Percentiles rank a stretch among this genome's conserved stretches.
phyloP scores from a whole-genome alignment of 1,139 yeast genomes.

The Scheffersomyces illinoinensis region DNA sequence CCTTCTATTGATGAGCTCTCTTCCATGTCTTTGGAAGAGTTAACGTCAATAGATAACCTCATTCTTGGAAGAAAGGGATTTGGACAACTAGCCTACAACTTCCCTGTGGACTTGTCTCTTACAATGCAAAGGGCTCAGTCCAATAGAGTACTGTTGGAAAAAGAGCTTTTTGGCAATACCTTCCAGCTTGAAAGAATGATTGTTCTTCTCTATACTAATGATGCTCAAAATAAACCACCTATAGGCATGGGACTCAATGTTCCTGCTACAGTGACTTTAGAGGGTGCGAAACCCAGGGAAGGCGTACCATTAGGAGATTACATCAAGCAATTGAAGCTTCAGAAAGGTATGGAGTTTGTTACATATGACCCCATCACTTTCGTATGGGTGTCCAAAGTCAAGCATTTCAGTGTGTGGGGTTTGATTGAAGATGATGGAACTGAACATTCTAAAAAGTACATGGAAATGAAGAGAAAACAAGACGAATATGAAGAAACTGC shows the following conservation, averaged over 20 bases:
- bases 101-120: constrained; percentile 69
- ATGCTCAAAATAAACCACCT: constrained; percentile 50
- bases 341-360: constrained; percentile 70
- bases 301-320: constrained; percentile 27
- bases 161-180: constrained; percentile 54
- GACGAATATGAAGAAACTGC: constrained; percentile 24
- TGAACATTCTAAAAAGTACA: constrained; percentile 45
- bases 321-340: constrained; percentile 51
- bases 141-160: constrained; percentile 25
- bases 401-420: constrained; percentile 96
- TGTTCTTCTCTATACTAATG: constrained; percentile 69
- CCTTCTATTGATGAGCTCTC: constrained; percentile 64
- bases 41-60: constrained; percentile 63
- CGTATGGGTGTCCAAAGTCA: constrained; percentile 78
- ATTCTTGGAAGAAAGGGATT: constrained; percentile 72
- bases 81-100: constrained; percentile 73
- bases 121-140: constrained; percentile 28
- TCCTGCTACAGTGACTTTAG: constrained; percentile 81
- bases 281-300: constrained; percentile 54
- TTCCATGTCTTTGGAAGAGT: constrained; percentile 47
- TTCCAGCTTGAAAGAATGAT: constrained; percentile 58
- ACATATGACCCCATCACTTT: constrained; percentile 80
- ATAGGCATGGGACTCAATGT: constrained; percentile 77
- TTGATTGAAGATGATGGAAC: constrained; percentile 67
- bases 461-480: constrained; percentile 31